Evolutionary conservation across 2,329 filamentous ascomycete species (phyloP).

Genomic region (Colletotrichum melonis): DNA sequence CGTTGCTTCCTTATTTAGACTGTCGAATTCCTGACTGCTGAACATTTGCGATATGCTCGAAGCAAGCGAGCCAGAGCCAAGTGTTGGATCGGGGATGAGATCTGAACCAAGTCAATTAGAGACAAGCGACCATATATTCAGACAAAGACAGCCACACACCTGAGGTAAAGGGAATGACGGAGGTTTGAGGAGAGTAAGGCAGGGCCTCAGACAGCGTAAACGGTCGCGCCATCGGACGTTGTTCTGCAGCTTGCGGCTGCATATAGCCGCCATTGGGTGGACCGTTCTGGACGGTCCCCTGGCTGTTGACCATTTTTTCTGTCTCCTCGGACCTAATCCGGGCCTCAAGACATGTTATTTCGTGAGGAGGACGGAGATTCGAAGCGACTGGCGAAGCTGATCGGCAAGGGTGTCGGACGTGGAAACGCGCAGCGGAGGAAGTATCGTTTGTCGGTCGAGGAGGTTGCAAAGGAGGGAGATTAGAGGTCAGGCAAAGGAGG

Average conservation of each 20-base stretch:
- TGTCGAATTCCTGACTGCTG: conserved; percentile 67
- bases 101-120: conserved; percentile 52
- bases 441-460: neutral
- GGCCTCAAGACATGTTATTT: conserved; percentile 31
- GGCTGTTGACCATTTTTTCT: conserved; percentile 28
- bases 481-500: neutral
- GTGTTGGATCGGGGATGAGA: conserved; percentile 73
- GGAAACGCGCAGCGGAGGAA: neutral
- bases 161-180: conserved; percentile 81
- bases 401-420: conserved; percentile 13
- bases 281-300: conserved; percentile 30
- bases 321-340: conserved; percentile 17
- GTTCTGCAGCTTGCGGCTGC: conserved; percentile 29
- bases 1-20: conserved; percentile 77
- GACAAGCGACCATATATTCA: no score
- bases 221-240: conserved; percentile 48
- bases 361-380: neutral
- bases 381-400: conserved; percentile 1
- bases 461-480: neutral
- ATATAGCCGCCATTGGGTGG: conserved; percentile 33
- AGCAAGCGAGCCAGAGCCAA: conserved; percentile 67
- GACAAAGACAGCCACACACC: conserved; percentile 58
- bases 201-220: conserved; percentile 80
- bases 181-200: conserved; percentile 85
- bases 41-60: conserved; percentile 63